Percentiles rank a stretch among this genome's conserved stretches.
These are phyloP conservation scores for Lipomyces starkeyi DNA, from an alignment of 805 yeast genomes.

Conservation along the genomic window DNA sequence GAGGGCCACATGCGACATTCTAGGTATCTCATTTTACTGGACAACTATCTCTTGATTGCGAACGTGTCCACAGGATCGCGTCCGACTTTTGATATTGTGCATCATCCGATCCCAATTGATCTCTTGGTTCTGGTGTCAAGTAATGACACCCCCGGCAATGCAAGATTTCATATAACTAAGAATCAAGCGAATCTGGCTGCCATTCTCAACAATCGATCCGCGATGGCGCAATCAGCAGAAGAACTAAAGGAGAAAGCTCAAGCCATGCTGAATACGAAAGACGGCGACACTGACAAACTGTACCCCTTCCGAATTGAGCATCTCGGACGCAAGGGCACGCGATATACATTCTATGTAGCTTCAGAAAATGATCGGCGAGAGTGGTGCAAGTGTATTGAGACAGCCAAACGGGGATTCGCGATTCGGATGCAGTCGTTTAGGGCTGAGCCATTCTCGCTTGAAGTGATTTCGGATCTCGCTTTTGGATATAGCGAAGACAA, in stretches of 20 bases:
- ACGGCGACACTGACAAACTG: slow-evolving; percentile 31
- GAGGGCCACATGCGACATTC: slow-evolving; percentile 9
- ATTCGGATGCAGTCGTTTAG: slow-evolving; percentile 46
- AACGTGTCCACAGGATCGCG: slow-evolving; percentile 41
- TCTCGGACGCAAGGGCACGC: slow-evolving; percentile 45
- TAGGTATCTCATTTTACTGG: slow-evolving; percentile 63
- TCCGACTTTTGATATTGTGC: slow-evolving; percentile 9
- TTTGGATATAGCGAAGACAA: slow-evolving; percentile 63
- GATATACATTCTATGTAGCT: slow-evolving; percentile 45
- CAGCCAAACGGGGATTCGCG: slow-evolving; percentile 52
- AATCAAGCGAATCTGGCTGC: slow-evolving; percentile 38
- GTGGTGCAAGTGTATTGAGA: slow-evolving; percentile 62
- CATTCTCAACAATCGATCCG: neutral
- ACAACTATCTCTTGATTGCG: slow-evolving; percentile 61
- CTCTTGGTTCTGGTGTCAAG: slow-evolving; percentile 64
- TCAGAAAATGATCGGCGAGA: slow-evolving; percentile 54
- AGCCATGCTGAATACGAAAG: neutral
- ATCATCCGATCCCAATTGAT: slow-evolving; percentile 49
- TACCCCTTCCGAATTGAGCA: slow-evolving; percentile 48
- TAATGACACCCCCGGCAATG: slow-evolving; percentile 48
- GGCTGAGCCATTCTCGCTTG: slow-evolving; percentile 61
- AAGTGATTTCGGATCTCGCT: slow-evolving; percentile 59
- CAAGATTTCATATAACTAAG: slow-evolving; percentile 33
- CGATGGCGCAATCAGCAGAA: slow-evolving; percentile 5
- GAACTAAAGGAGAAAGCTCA: slow-evolving; percentile 9